phyloP scores from a whole-genome alignment of 352 stramenopile species.

The Phytopythium vexans region DNA sequence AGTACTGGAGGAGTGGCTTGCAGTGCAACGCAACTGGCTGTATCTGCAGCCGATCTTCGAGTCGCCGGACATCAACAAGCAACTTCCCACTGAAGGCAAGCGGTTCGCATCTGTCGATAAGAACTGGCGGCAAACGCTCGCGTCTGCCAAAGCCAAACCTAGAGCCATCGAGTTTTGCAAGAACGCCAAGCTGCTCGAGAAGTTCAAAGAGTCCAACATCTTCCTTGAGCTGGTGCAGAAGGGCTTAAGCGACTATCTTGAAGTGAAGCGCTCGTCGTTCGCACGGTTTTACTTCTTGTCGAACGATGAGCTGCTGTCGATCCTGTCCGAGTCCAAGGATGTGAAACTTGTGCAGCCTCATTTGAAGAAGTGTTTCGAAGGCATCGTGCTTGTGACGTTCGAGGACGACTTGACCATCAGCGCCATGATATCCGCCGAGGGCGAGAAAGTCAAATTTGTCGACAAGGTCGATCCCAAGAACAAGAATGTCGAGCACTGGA shows the following conservation, averaged over 20 bases:
- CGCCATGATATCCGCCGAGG: constrained; percentile 89
- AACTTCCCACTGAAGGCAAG: constrained; percentile 93
- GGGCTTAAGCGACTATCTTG: constrained; percentile 92
- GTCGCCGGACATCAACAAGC: constrained; percentile 95
- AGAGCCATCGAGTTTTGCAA: constrained; percentile 91
- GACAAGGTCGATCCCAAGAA: constrained; percentile 87
- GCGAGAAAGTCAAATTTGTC: constrained; percentile 86
- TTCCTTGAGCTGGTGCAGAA: constrained; percentile 96
- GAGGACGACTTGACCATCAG: constrained; percentile 90
- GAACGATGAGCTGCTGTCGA: constrained; percentile 94
- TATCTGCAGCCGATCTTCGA: constrained; percentile 96
- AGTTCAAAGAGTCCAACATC: constrained; percentile 92
- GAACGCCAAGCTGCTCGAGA: constrained; percentile 89
- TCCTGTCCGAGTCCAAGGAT: constrained; percentile 95
- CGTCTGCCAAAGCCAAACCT: constrained; percentile 80
- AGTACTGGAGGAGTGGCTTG: constrained; percentile 93
- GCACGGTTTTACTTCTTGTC: constrained; percentile 95
- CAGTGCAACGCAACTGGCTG: constrained; percentile 94
- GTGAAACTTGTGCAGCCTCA: constrained; percentile 93
- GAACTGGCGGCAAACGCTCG: constrained; percentile 92
- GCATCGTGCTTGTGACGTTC: constrained; percentile 92
- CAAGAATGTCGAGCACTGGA: constrained; percentile 96
- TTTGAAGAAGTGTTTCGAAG: constrained; percentile 96
- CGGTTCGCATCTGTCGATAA: constrained; percentile 94
- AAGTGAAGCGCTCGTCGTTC: constrained; percentile 93